A percentile compares a stretch with the other conserved stretches of the same genome.
Conservation (phyloP, 805 yeast species). For the Hanseniaspora pseudoguilliermondii region DNA sequence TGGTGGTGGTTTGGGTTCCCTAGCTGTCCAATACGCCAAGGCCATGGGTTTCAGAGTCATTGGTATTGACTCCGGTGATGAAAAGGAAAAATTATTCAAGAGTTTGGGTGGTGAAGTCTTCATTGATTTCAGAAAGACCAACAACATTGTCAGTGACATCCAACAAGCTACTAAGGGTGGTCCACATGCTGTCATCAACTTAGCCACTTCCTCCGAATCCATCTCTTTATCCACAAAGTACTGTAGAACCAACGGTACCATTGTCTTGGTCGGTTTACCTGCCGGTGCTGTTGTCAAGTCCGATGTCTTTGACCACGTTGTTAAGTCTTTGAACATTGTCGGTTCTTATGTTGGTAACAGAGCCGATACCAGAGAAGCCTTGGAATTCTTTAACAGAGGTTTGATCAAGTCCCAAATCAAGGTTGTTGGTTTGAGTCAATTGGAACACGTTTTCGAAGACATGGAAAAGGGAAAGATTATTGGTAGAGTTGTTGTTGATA, state of each 20-base stretch:
- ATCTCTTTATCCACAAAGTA: slow-evolving; percentile 44
- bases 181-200: slow-evolving; percentile 59
- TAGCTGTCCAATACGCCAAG: slow-evolving; percentile 47
- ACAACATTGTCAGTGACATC: slow-evolving; percentile 41
- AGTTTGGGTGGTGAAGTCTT: slow-evolving; percentile 42
- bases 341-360: slow-evolving; percentile 86
- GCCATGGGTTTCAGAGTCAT: slow-evolving; percentile 47
- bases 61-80: slow-evolving; percentile 46
- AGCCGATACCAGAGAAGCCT: slow-evolving; percentile 64
- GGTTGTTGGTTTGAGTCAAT: slow-evolving; percentile 43
- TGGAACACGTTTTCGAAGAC: slow-evolving; percentile 40
- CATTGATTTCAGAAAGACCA: slow-evolving; percentile 41
- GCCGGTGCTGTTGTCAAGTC: slow-evolving; percentile 59
- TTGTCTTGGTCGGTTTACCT: slow-evolving; percentile 62
- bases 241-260: slow-evolving; percentile 55
- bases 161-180: slow-evolving; percentile 52
- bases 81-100: slow-evolving; percentile 35
- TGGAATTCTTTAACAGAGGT: slow-evolving; percentile 59
- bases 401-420: slow-evolving; percentile 50
- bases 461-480: slow-evolving; percentile 44
- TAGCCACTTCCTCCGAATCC: slow-evolving; percentile 54
- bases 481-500: slow-evolving; percentile 84
- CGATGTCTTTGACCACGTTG: slow-evolving; percentile 57
- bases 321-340: slow-evolving; percentile 52
- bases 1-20: slow-evolving; percentile 49